These are phyloP conservation scores for Mediolabrus comicus DNA, from an alignment of 108 stramenopile genomes.

Conservation along the genomic window DNA sequence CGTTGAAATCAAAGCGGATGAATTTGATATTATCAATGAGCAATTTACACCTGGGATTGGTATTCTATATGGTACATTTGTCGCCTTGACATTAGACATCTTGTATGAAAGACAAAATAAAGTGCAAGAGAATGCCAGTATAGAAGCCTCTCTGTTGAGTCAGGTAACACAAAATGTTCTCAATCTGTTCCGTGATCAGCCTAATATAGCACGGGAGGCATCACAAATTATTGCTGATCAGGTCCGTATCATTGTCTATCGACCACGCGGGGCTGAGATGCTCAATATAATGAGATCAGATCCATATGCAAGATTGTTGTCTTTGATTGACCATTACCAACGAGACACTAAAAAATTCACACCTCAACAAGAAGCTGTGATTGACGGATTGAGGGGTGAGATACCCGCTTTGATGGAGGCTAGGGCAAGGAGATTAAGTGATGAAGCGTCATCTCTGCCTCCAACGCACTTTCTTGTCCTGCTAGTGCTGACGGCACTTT, in stretches of 20 bases:
- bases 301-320: slow-evolving; percentile 59
- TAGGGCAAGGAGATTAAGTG: slow-evolving; percentile 53
- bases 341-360: slow-evolving; percentile 13
- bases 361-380: slow-evolving; percentile 22
- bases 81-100: slow-evolving; percentile 65
- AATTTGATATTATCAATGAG: slow-evolving; percentile 28
- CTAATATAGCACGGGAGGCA: slow-evolving; percentile 32
- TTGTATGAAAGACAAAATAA: slow-evolving; percentile 58
- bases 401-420: slow-evolving; percentile 46
- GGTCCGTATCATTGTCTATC: slow-evolving; percentile 54
- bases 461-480: slow-evolving; percentile 65
- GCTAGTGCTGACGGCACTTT: slow-evolving; percentile 40
- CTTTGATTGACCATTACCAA: slow-evolving; percentile 39
- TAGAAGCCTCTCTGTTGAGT: slow-evolving; percentile 34
- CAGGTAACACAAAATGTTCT: slow-evolving; percentile 24
- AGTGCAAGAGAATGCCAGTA: slow-evolving; percentile 52
- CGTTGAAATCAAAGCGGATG: slow-evolving; percentile 13
- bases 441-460: slow-evolving; percentile 62
- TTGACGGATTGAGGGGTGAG: slow-evolving; percentile 41
- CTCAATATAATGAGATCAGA: slow-evolving; percentile 63
- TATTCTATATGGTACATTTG: slow-evolving; percentile 78
- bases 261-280: slow-evolving; percentile 57
- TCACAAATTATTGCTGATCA: slow-evolving; percentile 57
- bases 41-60: slow-evolving; percentile 69
- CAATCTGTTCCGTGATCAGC: slow-evolving; percentile 23